phyloP scores from a whole-genome alignment of 352 stramenopile genomes.

The Pythium periplocum region DNA sequence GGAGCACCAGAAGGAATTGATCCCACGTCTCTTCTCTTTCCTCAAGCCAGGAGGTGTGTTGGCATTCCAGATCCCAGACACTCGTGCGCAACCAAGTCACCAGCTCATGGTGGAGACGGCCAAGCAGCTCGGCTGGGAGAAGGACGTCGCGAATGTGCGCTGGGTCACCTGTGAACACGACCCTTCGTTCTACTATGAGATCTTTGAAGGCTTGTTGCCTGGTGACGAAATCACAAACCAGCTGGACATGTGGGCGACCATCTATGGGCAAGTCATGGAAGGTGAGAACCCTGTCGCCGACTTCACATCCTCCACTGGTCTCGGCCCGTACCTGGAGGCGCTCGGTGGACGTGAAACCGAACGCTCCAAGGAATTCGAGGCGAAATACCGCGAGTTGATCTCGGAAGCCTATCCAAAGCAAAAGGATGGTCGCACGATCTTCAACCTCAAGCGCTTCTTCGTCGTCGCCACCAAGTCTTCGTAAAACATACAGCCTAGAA shows the following conservation, averaged over 20 bases:
- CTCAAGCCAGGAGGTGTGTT: conserved; percentile 65
- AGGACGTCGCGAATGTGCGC: conserved; percentile 41
- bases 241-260: conserved; percentile 63
- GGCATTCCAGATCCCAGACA: conserved; percentile 74
- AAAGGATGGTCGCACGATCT: conserved; percentile 48
- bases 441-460: conserved; percentile 73
- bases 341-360: conserved; percentile 26
- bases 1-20: conserved; percentile 37
- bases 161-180: conserved; percentile 69
- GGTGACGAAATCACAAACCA: background rate
- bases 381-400: conserved; percentile 56
- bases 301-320: conserved; percentile 53
- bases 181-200: conserved; percentile 63
- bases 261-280: conserved; percentile 55
- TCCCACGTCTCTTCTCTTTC: conserved; percentile 46
- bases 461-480: conserved; percentile 35
- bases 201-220: conserved; percentile 29
- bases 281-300: conserved; percentile 64
- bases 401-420: conserved; percentile 50
- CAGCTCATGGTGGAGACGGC: conserved; percentile 50
- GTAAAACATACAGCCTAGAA: too few relatives aligned
- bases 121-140: conserved; percentile 26
- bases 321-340: conserved; percentile 56
- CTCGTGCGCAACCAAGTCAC: conserved; percentile 48
- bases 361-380: conserved; percentile 28